Evolutionary conservation across 1,284 basidiomycete species (phyloP), one percentile per base, ranked within the genome.

Genomic region (Sanghuangporus baumii): DNA sequence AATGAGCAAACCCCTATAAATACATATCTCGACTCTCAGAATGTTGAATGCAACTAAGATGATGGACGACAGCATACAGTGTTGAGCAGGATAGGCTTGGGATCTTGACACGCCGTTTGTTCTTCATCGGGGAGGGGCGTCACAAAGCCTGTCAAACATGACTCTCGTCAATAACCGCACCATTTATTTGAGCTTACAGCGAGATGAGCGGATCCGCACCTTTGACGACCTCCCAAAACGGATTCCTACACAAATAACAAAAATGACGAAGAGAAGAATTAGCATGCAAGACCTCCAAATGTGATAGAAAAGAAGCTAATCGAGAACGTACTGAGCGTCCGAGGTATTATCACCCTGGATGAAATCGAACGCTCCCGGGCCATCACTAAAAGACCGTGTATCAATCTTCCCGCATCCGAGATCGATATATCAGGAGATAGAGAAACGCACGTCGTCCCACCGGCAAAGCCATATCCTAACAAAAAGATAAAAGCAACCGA

Each of bases 301-400:
- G 14, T 2, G 34, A 41, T 11, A 36, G 37, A 51, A 26, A 9
- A 55, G 9, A 52, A 59, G 71, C 16, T 7, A 20, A n/a, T n/a
- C n/a, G n/a, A 14, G 43, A 58, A 71, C 81, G 64, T 73, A 86
- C 81, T 81, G 84, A 5, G 80, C 74, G 14, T 70, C 68, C 6
- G 85, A 84, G 8, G 81, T 79, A 71, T 92, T 92, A 66, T 83
- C 79, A 3, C 91, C 90, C 75, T 93, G 91, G 36, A 86, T 75
- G 68, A 93, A 93, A 71, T 93, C 89, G 66, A 93, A 89, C 0
- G 85, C 85, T 14, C 92, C 91, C 0, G 92, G 91, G 0, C 92
- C 91, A 71, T 91, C 89, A 18, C 86, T 89, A 65, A 57, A 37
- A 8, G 14, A 48, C 31, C 26, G 16, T 36, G 31, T 51, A 48